phyloP scores from a whole-genome alignment of 2,329 filamentous ascomycete genomes.

The Colletotrichum liriopes region DNA sequence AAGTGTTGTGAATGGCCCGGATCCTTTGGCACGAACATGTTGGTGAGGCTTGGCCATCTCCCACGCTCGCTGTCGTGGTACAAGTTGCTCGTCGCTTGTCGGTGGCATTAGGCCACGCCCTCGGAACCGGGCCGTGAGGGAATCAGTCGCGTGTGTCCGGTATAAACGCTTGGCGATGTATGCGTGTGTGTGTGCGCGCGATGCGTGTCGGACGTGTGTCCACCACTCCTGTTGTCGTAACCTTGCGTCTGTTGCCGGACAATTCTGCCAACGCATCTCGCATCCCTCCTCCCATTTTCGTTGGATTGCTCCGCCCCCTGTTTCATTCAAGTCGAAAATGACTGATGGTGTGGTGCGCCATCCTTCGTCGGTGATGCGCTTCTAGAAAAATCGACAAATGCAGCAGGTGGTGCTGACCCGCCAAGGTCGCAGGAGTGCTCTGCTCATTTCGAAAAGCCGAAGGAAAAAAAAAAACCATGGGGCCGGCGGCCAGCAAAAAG shows the following conservation, averaged over 20 bases:
- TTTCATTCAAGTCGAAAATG: slow-evolving; percentile 28
- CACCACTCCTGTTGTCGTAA: slow-evolving; percentile 16
- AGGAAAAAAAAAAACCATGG: neutral
- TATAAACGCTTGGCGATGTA: slow-evolving; percentile 10
- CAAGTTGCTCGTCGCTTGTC: slow-evolving; percentile 27
- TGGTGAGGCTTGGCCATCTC: slow-evolving; percentile 18
- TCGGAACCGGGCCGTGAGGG: slow-evolving; percentile 29
- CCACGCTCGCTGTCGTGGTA: slow-evolving; percentile 3
- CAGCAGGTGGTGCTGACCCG: slow-evolving; percentile 33
- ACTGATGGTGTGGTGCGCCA: neutral
- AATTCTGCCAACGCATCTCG: slow-evolving; percentile 33
- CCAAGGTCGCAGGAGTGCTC: neutral
- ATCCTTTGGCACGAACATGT: slow-evolving; percentile 17
- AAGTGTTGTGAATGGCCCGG: slow-evolving; percentile 6
- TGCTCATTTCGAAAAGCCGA: slow-evolving; percentile 23
- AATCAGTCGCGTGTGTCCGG: slow-evolving; percentile 11
- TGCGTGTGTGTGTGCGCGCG: slow-evolving; percentile 24
- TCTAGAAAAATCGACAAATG: slow-evolving; percentile 37
- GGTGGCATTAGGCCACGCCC: slow-evolving; percentile 32
- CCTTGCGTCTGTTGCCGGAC: neutral
- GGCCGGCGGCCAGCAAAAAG: slow-evolving; percentile 25
- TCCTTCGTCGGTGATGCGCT: slow-evolving; percentile 9
- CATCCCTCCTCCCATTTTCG: slow-evolving; percentile 11
- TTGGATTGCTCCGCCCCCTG: slow-evolving; percentile 38
- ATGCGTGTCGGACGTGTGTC: slow-evolving; percentile 38